These are phyloP conservation scores for Dittrichia graveolens DNA, from an alignment of 129 eudicot species.

Conservation along the genomic window DNA sequence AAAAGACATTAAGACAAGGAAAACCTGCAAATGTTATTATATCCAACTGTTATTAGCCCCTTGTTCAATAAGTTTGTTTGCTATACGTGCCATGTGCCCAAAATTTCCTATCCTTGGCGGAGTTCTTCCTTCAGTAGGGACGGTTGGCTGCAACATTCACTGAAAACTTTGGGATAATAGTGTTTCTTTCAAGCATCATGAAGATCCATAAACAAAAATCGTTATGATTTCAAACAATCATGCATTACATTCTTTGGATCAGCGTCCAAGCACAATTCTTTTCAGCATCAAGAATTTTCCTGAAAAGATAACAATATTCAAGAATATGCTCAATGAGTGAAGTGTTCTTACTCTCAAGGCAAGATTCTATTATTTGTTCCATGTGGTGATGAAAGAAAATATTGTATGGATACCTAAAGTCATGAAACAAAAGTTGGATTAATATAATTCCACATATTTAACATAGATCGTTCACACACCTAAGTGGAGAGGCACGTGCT, in stretches of 20 bases:
- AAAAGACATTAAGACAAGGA: conserved; percentile 6
- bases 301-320: conserved; percentile 74
- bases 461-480: background rate
- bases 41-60: conserved; percentile 60
- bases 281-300: conserved; percentile 81
- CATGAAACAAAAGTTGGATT: conserved; percentile 11
- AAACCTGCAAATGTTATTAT: conserved; percentile 74
- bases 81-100: conserved; percentile 87
- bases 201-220: background rate
- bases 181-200: conserved; percentile 8
- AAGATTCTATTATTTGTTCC: conserved; percentile 68
- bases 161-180: conserved; percentile 8
- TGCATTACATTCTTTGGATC: conserved; percentile 60
- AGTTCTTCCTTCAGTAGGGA: conserved; percentile 65
- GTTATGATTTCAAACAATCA: conserved; percentile 1
- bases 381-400: conserved; percentile 92
- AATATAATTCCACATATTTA: background rate
- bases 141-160: conserved; percentile 71
- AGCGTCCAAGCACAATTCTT: conserved; percentile 48
- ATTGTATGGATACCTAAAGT: conserved; percentile 88
- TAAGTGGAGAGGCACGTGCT: conserved; percentile 49
- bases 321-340: conserved; percentile 73
- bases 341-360: conserved; percentile 77
- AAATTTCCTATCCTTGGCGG: conserved; percentile 88
- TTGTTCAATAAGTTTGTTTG: conserved; percentile 83